Base-by-base conservation (phyloP, 352 stramenopile genomes). In the Phytophthora tentaculata region DNA sequence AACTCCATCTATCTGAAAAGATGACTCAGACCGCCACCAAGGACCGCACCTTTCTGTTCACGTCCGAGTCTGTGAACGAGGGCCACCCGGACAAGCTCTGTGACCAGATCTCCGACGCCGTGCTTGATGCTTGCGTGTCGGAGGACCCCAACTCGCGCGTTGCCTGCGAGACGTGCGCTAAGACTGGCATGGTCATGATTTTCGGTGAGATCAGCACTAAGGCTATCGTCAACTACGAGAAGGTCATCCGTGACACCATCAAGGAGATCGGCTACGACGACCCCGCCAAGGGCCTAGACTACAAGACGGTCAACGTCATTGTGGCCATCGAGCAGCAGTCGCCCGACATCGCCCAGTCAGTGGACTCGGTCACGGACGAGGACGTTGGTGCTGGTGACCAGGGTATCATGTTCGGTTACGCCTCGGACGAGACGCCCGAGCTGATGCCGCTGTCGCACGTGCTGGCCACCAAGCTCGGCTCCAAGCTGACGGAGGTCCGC, bases 101-200 rank as follows among this genome's bases (percentile, higher is more conserved):
- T 76, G 97, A 99, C 84, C 96, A 99, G 81, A 98, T 99, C 71
- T 99, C 94, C 64, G 98, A 99, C 86, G 98, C 98, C 57, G 96
- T 99, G 56, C 87, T 99, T 32, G 98, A 99, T 80, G 98, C 98
- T 55, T 99, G 97, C 83, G 83, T 99, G 50, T 85, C 87, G n/a
- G 95, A 99, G 74, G 98, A 99, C 83, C 97, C 98, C 56, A 95
- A 98, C 77, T 99, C 97, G 67, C 97, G 98, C 76, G 97, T 99
- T 44, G 97, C 98, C 26, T 99, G 97, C 67, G 98, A 99, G 86
- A 99, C 97, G 29, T 98, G 96, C 83, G 97, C 94, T 71, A 99
- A 99, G 90, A 99, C 97, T 3, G 97, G 97, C 75, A 99, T 99
- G 91, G 97, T 99, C 66, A 99, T 99, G 97, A 98, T 99, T 74